Base-by-base conservation (phyloP, 495 filamentous ascomycete species). In the Tuber aestivum region DNA sequence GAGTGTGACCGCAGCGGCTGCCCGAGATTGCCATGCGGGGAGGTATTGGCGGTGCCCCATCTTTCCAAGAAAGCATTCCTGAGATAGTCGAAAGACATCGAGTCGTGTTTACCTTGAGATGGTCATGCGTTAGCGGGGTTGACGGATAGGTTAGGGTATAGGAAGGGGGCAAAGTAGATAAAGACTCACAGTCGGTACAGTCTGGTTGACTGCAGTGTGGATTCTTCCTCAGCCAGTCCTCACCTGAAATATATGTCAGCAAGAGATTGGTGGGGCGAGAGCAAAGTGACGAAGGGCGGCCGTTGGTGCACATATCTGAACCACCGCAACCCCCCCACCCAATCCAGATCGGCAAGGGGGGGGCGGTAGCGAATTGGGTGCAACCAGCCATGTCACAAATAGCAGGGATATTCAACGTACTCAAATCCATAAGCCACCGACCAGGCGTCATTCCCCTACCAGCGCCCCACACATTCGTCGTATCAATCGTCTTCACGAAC, bases 401-500 rank as follows among this genome's bases (percentile, higher is more conserved):
- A 0, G 56, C 56, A 65, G 56, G 56, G 56, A 35, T 65, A 65
- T 35, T 41, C 32, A 42, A 76, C 81, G 69, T 82, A 82, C 81
- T 82, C 73, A 82, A 76, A 73, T 82, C 81, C 77, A 82, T 79
- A 70, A 82, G 61, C 81, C 81, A 83, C 56, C 76, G 72, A 61
- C 74, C 73, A 21, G 81, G 81, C 69, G 81, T 82, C 65, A 79
- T 69, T 23, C 81, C 78, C 21, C 80, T 72, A 42, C 74, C 72
- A 73, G 70, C 65, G 68, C 72, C 72, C 81, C 81, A 82, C 45
- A 72, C 72, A 69, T 81, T 81, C 41, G 78, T 79, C 72, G 74
- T 81, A 69, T 82, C 80, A 77, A 82, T 82, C 16, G 81, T 82
- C 56, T 82, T 82, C 35, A 82, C 81, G 61, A 82, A 82, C 73